Conservation (phyloP, 108 stramenopile genomes). For the Cylindrotheca fusiformis region DNA sequence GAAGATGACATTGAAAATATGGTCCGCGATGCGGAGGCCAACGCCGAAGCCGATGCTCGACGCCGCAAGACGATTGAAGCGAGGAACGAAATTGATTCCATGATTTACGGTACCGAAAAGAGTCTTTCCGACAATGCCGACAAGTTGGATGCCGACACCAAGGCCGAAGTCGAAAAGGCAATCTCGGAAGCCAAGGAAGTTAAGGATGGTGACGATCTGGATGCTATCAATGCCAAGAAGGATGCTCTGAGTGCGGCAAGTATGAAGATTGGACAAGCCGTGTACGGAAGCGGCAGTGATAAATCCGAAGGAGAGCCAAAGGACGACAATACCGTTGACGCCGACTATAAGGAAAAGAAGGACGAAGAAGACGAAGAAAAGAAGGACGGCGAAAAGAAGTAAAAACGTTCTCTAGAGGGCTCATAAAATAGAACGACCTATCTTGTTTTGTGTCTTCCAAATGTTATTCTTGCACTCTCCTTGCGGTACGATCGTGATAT, state of each 20-base stretch:
- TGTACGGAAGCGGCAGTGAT: slow-evolving; percentile 69
- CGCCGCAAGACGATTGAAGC: slow-evolving; percentile 93
- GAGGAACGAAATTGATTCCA: slow-evolving; percentile 95
- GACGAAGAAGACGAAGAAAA: slow-evolving; percentile 51
- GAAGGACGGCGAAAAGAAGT: slow-evolving; percentile 49
- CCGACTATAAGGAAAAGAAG: slow-evolving; percentile 92
- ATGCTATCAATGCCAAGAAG: slow-evolving; percentile 88
- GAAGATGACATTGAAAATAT: slow-evolving; percentile 98
- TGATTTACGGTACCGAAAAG: slow-evolving; percentile 90
- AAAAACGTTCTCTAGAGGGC: not conserved
- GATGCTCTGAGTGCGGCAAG: slow-evolving; percentile 88
- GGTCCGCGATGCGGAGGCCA: slow-evolving; percentile 98
- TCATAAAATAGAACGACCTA: no score
- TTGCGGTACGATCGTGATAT: no score
- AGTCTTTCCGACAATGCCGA: slow-evolving; percentile 87
- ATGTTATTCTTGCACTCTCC: no score
- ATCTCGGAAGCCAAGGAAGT: slow-evolving; percentile 84
- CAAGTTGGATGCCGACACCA: slow-evolving; percentile 92
- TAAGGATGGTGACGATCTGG: slow-evolving; percentile 89
- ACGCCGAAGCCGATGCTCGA: slow-evolving; percentile 93
- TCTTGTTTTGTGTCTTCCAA: no score
- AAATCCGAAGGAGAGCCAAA: slow-evolving; percentile 59
- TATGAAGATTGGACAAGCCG: slow-evolving; percentile 99
- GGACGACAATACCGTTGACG: slow-evolving; percentile 93
- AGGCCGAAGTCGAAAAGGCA: slow-evolving; percentile 88